Evolutionary conservation across 306 rosid species (phyloP), one percentile per base, ranked within the genome.

Genomic region (Oemleria cerasiformis): DNA sequence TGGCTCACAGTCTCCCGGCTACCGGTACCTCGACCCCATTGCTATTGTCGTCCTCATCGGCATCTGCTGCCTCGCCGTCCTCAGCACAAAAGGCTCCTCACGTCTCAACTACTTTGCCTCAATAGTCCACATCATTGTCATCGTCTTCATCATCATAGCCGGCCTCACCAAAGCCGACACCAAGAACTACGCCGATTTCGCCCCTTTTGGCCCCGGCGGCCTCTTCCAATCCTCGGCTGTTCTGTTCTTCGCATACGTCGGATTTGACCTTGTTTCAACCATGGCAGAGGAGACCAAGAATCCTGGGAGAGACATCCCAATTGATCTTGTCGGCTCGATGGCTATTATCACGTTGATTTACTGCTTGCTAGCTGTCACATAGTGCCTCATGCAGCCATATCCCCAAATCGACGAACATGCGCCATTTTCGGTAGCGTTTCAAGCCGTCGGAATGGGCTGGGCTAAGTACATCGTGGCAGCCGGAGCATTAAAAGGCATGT

Each of bases 11-110:
- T 50, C 74, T 9, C 57, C 79, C 0, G 79, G 63, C 65, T 68
- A 66, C 72, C 75, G 69, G 19, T 74, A 78, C 23, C 97, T 74
- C 14, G 79, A 79, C 60, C 83, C 76, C 2, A 74, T 74, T 14
- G 75, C 83, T 1, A 63, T 79, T 74, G 48, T 79, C 83, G 16
- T 79, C 48, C 15, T 50, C 11, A 58, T 71, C 2, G 57, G 70
- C 39, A 12, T 70, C 4, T 73, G 79, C 79, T 2, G 49, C 79
- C 50, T 21, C 65, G 50, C 97, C 1, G 82, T 85, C 14, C 76
- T 81, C 79, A 74, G 79, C 73, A 64, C 64, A 11, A 79, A 79
- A 44, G 79, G 42, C 0, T 74, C 76, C 0, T 69, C 83, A 1
- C 64, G 76, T 36, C 70, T 79, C 67, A 74, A 74, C 30, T 45